phyloP scores from a whole-genome alignment of 331 rosid genomes.

The Rosa hybrid region DNA sequence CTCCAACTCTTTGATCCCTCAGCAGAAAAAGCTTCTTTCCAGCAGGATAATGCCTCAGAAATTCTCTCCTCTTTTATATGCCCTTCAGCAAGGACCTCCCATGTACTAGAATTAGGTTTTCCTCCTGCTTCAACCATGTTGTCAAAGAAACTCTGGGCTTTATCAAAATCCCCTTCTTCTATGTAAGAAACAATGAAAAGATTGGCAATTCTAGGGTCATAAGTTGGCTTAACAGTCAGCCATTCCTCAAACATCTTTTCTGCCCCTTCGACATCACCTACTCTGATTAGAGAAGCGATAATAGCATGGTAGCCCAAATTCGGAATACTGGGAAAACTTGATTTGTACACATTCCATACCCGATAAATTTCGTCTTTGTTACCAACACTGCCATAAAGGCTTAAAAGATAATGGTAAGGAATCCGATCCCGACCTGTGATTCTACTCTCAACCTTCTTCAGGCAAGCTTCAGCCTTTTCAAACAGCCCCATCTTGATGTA shows the following conservation, averaged over 20 bases:
- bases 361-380: conserved; percentile 49
- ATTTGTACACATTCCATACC: conserved; percentile 72
- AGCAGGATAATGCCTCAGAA: conserved; percentile 64
- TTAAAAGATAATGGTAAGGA: conserved; percentile 87
- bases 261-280: conserved; percentile 75
- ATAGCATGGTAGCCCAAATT: conserved; percentile 89
- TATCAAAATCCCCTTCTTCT: conserved; percentile 50
- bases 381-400: conserved; percentile 75
- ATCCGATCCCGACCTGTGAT: conserved; percentile 78
- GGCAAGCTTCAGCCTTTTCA: conserved; percentile 80
- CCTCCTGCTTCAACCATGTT: conserved; percentile 64
- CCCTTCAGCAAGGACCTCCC: conserved; percentile 78
- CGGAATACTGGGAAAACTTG: conserved; percentile 67
- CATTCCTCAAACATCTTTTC: conserved; percentile 76
- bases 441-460: conserved; percentile 71
- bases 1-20: conserved; percentile 69
- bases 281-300: conserved; percentile 67
- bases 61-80: conserved; percentile 51
- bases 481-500: conserved; percentile 72
- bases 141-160: conserved; percentile 55
- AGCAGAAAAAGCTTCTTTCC: conserved; percentile 67
- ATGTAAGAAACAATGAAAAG: conserved; percentile 61
- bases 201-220: conserved; percentile 84
- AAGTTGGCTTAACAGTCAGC: conserved; percentile 54
- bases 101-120: conserved; percentile 71